Percentiles rank a stretch among this genome's conserved stretches.
These are phyloP conservation scores for Xylariomycetidae sp. DNA, from an alignment of 2,329 filamentous ascomycete species.

Conservation along the genomic window DNA sequence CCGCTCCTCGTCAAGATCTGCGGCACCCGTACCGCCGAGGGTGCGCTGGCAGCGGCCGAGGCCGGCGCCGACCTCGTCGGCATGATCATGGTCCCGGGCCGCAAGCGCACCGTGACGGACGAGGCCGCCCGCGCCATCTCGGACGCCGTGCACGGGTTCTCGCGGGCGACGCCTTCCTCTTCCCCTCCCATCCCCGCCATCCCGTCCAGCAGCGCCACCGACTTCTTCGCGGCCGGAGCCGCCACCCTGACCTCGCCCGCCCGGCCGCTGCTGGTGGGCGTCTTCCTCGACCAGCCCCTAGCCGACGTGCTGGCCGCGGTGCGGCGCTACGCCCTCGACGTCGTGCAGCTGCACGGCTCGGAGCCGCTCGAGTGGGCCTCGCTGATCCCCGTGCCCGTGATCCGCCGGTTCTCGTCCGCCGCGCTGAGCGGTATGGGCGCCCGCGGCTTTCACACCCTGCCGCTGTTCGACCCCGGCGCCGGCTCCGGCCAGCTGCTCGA, in stretches of 20 bases:
- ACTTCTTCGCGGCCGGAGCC: constrained; percentile 64
- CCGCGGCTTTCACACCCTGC: constrained; percentile 75
- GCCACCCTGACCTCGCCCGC: constrained; percentile 35
- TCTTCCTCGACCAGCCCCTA: constrained; percentile 88
- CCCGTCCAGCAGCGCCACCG: constrained; percentile 37
- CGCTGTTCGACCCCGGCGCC: constrained; percentile 75
- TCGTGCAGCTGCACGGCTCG: constrained; percentile 87
- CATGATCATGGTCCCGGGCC: constrained; percentile 80
- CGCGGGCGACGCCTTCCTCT: constrained; percentile 26
- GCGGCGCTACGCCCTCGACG: constrained; percentile 68
- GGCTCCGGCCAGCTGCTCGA: constrained; percentile 79
- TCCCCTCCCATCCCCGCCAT: constrained; percentile 17
- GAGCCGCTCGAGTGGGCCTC: constrained; percentile 90
- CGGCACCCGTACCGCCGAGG: constrained; percentile 78
- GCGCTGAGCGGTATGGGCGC: constrained; percentile 62
- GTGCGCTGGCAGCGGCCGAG: constrained; percentile 72
- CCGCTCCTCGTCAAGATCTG: constrained; percentile 85
- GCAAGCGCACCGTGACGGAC: constrained; percentile 72
- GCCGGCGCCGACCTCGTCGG: constrained; percentile 88
- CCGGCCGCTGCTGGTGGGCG: constrained; percentile 76
- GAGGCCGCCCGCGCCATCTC: constrained; percentile 79
- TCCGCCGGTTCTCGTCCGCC: constrained; percentile 75
- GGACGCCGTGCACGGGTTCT: constrained; percentile 59
- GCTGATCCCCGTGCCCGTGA: constrained; percentile 85
- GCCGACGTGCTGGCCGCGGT: constrained; percentile 76